A percentile compares a stretch with the other conserved stretches of the same genome.
These are phyloP conservation scores for Naganishia randhawae DNA, from an alignment of 768 basidiomycete genomes.

Conservation along the genomic window DNA sequence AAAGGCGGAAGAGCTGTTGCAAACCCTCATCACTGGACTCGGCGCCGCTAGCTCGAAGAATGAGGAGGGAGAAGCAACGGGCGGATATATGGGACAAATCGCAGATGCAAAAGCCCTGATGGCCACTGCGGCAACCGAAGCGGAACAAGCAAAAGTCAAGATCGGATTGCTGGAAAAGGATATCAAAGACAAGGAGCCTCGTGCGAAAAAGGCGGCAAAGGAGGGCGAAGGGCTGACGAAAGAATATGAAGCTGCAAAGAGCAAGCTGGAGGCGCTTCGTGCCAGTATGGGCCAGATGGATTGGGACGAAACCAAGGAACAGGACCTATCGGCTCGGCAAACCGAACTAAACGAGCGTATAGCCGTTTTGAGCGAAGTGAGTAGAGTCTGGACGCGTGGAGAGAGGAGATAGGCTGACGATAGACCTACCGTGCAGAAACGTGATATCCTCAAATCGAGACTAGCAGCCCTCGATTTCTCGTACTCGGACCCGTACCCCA, in stretches of 20 bases:
- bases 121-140: constrained; percentile 74
- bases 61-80: constrained; percentile 64
- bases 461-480: constrained; percentile 75
- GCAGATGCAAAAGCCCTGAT: constrained; percentile 73
- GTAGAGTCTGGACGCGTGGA: constrained; percentile 20
- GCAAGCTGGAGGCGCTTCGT: constrained; percentile 59
- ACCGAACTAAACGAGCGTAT: constrained; percentile 60
- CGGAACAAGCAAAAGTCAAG: constrained; percentile 73
- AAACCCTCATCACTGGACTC: constrained; percentile 88
- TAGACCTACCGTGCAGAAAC: constrained; percentile 32
- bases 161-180: constrained; percentile 75
- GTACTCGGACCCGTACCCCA: constrained; percentile 69
- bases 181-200: constrained; percentile 66
- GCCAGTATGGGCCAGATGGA: constrained; percentile 60
- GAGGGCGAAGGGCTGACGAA: constrained; percentile 68
- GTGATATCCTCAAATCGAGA: constrained; percentile 58
- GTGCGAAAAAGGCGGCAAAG: constrained; percentile 76
- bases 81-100: constrained; percentile 95
- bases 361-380: constrained; percentile 63
- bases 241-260: constrained; percentile 57
- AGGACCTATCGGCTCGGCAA: constrained; percentile 57
- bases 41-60: constrained; percentile 58
- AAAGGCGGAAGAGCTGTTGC: constrained; percentile 84
- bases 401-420: background rate
- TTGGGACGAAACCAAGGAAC: constrained; percentile 75